These are phyloP conservation scores for Lepidium didymum DNA, from an alignment of 345 rosid species.

Conservation along the genomic window DNA sequence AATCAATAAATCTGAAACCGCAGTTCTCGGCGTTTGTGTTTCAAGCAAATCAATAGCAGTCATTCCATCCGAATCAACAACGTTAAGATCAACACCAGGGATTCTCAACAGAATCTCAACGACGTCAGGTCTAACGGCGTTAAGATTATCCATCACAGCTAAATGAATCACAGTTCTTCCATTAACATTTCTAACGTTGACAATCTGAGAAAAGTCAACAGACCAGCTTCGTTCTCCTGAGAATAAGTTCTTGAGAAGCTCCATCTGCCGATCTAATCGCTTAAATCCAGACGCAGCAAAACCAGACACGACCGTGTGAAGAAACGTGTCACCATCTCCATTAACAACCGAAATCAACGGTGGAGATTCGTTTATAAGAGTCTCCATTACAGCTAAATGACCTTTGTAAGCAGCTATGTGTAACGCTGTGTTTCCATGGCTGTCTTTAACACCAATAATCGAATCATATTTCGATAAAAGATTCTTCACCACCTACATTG, in stretches of 20 bases:
- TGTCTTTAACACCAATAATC: conserved; percentile 39
- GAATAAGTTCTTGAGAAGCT: conserved; percentile 55
- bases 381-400: conserved; percentile 44
- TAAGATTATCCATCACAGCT: conserved; percentile 56
- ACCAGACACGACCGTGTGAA: conserved; percentile 81
- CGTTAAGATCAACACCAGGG: conserved; percentile 49
- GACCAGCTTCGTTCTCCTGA: conserved; percentile 22
- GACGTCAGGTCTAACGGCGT: conserved; percentile 43
- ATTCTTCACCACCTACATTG: conserved; percentile 58
- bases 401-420: conserved; percentile 86
- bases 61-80: conserved; percentile 60
- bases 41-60: conserved; percentile 75
- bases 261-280: conserved; percentile 63
- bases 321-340: conserved; percentile 65
- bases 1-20: conserved; percentile 63
- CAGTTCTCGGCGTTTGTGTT: conserved; percentile 53
- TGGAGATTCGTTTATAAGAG: conserved; percentile 47
- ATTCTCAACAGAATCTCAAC: conserved; percentile 67
- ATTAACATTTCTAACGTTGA: conserved; percentile 56
- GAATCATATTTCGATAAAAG: conserved; percentile 45
- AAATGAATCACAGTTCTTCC: conserved; percentile 80
- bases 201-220: conserved; percentile 35
- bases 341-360: conserved; percentile 40
- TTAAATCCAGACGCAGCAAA: conserved; percentile 69
- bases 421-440: conserved; percentile 74